Evolutionary conservation across 2,329 filamentous ascomycete genomes (phyloP).

Genomic region (Colletotrichum godetiae): DNA sequence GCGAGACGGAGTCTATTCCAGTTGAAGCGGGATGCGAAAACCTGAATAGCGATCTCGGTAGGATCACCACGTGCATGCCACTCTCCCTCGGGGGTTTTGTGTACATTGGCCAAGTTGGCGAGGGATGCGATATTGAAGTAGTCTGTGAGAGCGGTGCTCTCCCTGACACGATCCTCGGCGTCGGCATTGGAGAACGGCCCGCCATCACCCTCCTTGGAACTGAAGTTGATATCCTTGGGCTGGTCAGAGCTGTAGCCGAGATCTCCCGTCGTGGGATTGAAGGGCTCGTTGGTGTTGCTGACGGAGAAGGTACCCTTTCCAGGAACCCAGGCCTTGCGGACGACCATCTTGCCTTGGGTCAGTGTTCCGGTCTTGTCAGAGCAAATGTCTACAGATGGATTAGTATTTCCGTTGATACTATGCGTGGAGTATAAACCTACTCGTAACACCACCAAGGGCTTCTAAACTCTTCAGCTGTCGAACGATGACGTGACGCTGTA

Average conservation of each 20-base stretch:
- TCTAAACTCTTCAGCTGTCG: constrained; percentile 63
- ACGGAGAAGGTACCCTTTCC: constrained; percentile 59
- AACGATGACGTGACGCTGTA: constrained; percentile 63
- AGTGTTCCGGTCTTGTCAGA: constrained; percentile 69
- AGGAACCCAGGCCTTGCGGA: constrained; percentile 63
- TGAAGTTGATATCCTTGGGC: constrained; percentile 49
- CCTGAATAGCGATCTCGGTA: constrained; percentile 80
- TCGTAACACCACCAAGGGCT: constrained; percentile 64
- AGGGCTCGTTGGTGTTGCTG: constrained; percentile 62
- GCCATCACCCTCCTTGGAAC: constrained; percentile 41
- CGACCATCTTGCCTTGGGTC: constrained; percentile 65
- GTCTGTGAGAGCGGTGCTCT: constrained; percentile 54
- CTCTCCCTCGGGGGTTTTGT: constrained; percentile 60
- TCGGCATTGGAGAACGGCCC: constrained; percentile 40
- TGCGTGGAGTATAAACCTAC: neutral
- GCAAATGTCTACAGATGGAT: constrained; percentile 56
- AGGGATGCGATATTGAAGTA: constrained; percentile 73
- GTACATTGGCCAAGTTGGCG: constrained; percentile 73
- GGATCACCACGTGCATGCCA: constrained; percentile 76
- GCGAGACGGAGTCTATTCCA: constrained; percentile 68
- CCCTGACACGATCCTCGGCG: constrained; percentile 48
- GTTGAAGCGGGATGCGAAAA: constrained; percentile 76
- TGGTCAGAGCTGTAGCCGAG: constrained; percentile 52
- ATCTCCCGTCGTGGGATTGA: constrained; percentile 66
- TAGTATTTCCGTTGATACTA: neutral